Evolutionary conservation across 1,284 basidiomycete genomes (phyloP), one percentile per base, ranked within the genome.

Genomic region (Trichosporon sp.): DNA sequence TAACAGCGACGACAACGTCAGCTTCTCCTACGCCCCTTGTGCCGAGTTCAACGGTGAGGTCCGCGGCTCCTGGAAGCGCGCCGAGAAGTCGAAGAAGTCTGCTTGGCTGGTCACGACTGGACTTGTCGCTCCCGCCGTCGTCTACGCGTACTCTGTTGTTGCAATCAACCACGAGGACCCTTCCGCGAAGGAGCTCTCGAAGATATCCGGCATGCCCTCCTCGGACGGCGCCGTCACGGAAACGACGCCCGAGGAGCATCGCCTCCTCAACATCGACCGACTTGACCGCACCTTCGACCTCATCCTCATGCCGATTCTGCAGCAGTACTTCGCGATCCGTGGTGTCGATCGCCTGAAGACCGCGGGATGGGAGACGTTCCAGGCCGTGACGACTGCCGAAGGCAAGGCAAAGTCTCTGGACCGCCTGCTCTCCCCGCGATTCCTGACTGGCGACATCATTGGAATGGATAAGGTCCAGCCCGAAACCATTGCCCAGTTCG

Each of bases 81-180:
- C 54, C 1, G 80, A 82, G 64, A 81, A 80, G 74, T 16, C 73
- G 12, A 78, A 78, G 35, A 78, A 75, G 67, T 66, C 74, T 8
- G 69, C 74, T 12, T 82, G 79, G 78, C 71, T 82, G 51, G 65
- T 76, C 21, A 78, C 76, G 0, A 76, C 75, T 26, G 78, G 79
- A 2, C 67, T 70, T 2, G 67, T 68, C 0, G 73, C 80, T 0
- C 76, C 79, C 0, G 71, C 78, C 0, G 48, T 84, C 32, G 69
- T 82, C 14, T 85, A 82, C 72, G 82, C 82, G 3, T 80, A 80
- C 67, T 76, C 79, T 2, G 79, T 80, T 11, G 77, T 78, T 40
- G 79, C 78, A 0, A 65, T 81, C 16, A 68, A 68, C 37, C 79
- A 80, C 70, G 73, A 79, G 38, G 81, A 82, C 14, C 76, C 75